phyloP scores from a whole-genome alignment of 768 basidiomycete species.

The Auricularia cornea region DNA sequence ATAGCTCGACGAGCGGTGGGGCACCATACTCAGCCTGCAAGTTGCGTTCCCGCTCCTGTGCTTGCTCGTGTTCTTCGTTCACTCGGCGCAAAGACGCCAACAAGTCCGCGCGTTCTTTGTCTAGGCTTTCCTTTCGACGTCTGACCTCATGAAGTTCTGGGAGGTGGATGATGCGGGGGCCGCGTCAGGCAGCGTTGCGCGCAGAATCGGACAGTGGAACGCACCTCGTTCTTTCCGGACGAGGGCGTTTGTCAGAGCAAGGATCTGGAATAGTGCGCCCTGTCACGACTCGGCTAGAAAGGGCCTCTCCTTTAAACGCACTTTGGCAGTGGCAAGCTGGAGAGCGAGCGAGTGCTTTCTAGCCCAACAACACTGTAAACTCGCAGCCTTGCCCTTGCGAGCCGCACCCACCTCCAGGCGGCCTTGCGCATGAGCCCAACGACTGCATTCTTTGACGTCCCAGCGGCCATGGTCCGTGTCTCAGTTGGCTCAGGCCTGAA shows the following conservation, averaged over 20 bases:
- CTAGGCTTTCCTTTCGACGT: background rate
- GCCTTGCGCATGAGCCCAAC: no score
- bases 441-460: no score
- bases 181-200: background rate
- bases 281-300: background rate
- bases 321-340: background rate
- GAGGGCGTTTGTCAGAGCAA: background rate
- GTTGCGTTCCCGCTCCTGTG: background rate
- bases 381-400: background rate
- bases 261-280: background rate
- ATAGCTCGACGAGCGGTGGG: background rate
- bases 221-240: background rate
- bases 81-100: background rate
- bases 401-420: no score
- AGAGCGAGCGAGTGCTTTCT: background rate
- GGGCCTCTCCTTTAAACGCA: background rate
- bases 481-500: no score
- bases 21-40: background rate
- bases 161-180: background rate
- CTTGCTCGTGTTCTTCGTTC: background rate
- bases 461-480: no score
- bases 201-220: background rate
- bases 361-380: background rate
- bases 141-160: background rate
- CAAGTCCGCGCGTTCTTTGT: background rate